Base-by-base conservation (phyloP, 495 filamentous ascomycete species). In the Xylaria flabelliformis region DNA sequence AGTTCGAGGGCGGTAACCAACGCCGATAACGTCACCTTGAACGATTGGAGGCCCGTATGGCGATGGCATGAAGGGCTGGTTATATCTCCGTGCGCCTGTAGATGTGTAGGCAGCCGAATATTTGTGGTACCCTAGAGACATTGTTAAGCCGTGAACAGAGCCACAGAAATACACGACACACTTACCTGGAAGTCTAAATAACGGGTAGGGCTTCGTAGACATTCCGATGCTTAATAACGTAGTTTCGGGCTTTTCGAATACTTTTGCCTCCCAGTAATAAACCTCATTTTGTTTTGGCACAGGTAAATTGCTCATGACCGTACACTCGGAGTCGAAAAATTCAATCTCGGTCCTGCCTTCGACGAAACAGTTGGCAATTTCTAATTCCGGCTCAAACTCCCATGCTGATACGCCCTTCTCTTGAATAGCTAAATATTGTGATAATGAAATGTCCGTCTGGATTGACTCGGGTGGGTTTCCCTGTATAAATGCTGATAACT, bases 241-340 rank as follows among this genome's bases (percentile, higher is more conserved):
- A 19, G 85, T 87, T 46, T 98, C 96, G 4, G 96, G 95, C 82
- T 98, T 98, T 67, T 98, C 97, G 81, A 96, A 98, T 51, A 99
- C 91, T 82, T 99, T 99, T 17, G 96, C 93, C 78, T 99, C 96
- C 96, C 96, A 99, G 80, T 99, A 99, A 78, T 98, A 98, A 17
- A 98, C 95, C 79, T 99, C 96, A 76, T 99, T 98, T 78, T 99
- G 96, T 80, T 99, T 99, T 29, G 96, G 96, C 46, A 99, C 91
- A 0, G 96, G 96, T 50, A 99, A 83, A 74, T 99, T 99, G 80
- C 92, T 97, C 85, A 98, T 93, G 62, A 98, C 97, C 78, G 94
- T 97, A 82, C 96, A 98, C 80, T 96, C 97, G 13, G 93, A 94
- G 80, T 99, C 96, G 75, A 96, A 98, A 84, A 99, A 99, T 79